Base-by-base conservation (phyloP, 306 rosid genomes). In the Vachellia pachyceras region DNA sequence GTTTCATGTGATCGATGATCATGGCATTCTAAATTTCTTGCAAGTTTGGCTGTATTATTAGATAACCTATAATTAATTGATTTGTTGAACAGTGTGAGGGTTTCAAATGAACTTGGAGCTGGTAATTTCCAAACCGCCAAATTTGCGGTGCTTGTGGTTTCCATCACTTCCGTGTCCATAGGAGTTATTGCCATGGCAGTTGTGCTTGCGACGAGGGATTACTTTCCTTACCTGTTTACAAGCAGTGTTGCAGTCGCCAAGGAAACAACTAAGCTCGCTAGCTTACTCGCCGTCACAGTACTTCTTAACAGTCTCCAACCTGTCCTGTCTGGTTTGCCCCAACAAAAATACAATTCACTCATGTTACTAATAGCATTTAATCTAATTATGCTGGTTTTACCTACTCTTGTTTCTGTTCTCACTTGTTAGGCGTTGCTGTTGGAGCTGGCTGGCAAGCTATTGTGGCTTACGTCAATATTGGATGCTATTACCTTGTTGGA, bases 361-460 rank as follows among this genome's bases (percentile, higher is more conserved):
- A 54, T 40, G 40, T 81, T 46, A 76, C n/a, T 64, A 3, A 15
- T 35, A 29, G 13, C 68, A 61, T 3, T 29, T 12, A 61, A 10
- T 29, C 0, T 29, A 61, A 61, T 10, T 17, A 58, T 10, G 36
- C 25, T 25, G 12, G 39, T 60, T 60, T 29, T 23, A 63, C 69
- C 9, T 8, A 35, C 42, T 14, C 47, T n/a, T 75, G 58, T 61
- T n/a, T 5, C n/a, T 79, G 42, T 50, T 69, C 69, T 69, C 29
- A 13, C 39, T 5, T 61, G 39, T 61, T 80, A 94, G 97, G 98
- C 80, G 98, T 94, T 78, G 98, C 95, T 77, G 77, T 94, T 79
- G 98, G 98, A 82, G 97, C 95, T 39, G 98, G 97, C 3, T 91
- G 98, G 98, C 98, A 91, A 82, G 36, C 93, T 74, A 78, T 94